A percentile compares a stretch with the other conserved stretches of the same genome.
These are phyloP conservation scores for Solanum corneliomulleri DNA, from an alignment of 257 asterid genomes.

Conservation along the genomic window DNA sequence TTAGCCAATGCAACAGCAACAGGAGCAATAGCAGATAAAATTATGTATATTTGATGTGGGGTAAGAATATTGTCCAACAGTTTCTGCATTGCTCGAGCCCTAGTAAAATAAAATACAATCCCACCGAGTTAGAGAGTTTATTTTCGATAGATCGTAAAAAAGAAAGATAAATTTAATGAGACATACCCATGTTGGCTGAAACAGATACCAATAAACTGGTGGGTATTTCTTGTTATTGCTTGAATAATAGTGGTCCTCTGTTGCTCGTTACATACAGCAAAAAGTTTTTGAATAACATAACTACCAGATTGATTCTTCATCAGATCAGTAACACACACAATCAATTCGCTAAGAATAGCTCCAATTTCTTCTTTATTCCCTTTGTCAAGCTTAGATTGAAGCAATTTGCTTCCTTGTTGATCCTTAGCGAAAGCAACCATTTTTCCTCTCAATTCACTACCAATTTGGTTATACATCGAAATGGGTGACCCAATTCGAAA, in stretches of 20 bases:
- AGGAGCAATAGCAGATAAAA: constrained; percentile 25
- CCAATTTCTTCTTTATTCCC: constrained; percentile 25
- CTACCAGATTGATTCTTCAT: constrained; percentile 53
- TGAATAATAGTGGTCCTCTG: constrained; percentile 48
- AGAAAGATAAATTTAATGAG: not conserved
- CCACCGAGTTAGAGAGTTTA: not conserved
- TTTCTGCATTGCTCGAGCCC: constrained; percentile 42
- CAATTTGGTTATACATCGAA: not conserved
- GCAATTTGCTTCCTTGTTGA: constrained; percentile 23
- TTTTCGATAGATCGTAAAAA: not conserved
- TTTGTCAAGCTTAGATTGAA: constrained; percentile 33
- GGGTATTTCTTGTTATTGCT: constrained; percentile 22
- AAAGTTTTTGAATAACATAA: constrained; percentile 42
- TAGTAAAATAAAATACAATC: not conserved
- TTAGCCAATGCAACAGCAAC: constrained; percentile 39
- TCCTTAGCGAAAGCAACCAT: constrained; percentile 26
- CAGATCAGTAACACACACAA: constrained; percentile 19
- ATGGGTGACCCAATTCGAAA: not conserved
- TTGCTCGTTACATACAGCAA: constrained; percentile 40
- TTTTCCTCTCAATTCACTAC: constrained; percentile 28
- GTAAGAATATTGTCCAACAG: constrained; percentile 44
- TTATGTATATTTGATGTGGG: constrained; percentile 39
- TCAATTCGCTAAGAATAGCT: constrained; percentile 25
- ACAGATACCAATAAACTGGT: constrained; percentile 30
- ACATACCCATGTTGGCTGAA: constrained; percentile 50